Percentiles rank a stretch among this genome's conserved stretches.
Evolutionary conservation across 1,284 basidiomycete species (phyloP).

Genomic region (Clitocybe nebularis): DNA sequence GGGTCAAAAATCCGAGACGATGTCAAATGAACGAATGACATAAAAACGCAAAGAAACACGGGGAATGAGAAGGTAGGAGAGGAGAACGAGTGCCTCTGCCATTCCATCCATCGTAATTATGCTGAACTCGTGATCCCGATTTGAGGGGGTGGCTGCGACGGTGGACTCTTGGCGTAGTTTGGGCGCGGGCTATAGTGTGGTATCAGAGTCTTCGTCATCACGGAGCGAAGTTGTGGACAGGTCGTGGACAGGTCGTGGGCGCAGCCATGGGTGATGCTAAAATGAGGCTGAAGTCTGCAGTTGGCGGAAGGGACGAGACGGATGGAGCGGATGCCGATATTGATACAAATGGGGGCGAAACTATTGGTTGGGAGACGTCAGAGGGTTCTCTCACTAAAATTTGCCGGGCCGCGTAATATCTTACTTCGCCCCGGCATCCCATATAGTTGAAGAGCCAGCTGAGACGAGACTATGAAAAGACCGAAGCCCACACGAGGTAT

Average conservation of each 20-base stretch:
- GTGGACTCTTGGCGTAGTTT: conserved; percentile 12
- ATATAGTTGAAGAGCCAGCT: too few species aligned
- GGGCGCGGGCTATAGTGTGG: conserved; percentile 1
- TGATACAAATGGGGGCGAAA: conserved; percentile 19
- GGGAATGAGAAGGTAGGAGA: neutral
- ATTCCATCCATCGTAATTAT: conserved; percentile 60
- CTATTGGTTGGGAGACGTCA: conserved; percentile 58
- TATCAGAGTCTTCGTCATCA: conserved; percentile 16
- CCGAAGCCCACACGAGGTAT: too few species aligned
- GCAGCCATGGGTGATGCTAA: conserved; percentile 7
- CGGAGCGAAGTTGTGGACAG: conserved; percentile 14
- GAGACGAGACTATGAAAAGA: too few species aligned
- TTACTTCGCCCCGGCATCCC: too few species aligned
- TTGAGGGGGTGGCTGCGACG: conserved; percentile 9
- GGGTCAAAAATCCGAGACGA: too few species aligned
- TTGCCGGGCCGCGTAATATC: too few species aligned
- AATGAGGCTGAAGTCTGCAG: conserved; percentile 13
- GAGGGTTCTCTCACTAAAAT: too few species aligned
- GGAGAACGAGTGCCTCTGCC: conserved; percentile 30
- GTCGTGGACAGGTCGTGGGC: conserved; percentile 5
- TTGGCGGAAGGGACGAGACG: conserved; percentile 6
- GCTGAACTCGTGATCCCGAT: conserved; percentile 9
- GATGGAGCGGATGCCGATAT: conserved; percentile 10
- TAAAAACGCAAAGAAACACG: too few species aligned
- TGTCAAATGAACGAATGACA: too few species aligned